Percentiles rank a stretch among this genome's conserved stretches.
phyloP scores from a whole-genome alignment of 116 monocot genomes.

The Trichopus zeylanicus region DNA sequence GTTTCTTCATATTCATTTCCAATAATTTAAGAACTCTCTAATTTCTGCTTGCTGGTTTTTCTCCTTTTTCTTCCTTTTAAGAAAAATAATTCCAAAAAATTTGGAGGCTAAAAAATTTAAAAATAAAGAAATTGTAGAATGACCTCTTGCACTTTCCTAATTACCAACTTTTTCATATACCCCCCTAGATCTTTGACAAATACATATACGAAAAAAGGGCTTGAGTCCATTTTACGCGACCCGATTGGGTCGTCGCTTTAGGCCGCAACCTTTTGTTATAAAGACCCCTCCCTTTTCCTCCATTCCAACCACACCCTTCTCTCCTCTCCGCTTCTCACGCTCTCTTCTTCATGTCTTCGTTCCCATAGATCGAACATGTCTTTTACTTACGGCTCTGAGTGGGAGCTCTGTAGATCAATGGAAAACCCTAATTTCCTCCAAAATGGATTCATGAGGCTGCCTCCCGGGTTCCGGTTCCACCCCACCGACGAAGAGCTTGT shows the following conservation, averaged over 20 bases:
- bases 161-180: too few relatives aligned
- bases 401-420: constrained; percentile 3
- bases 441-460: constrained; percentile 18
- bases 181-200: constrained; percentile 4
- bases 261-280: constrained; percentile 18
- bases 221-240: constrained; percentile 42
- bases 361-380: too few relatives aligned
- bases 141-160: too few relatives aligned
- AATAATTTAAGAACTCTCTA: too few relatives aligned
- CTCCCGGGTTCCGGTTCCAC: constrained; percentile 56
- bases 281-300: constrained; percentile 4
- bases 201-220: constrained; percentile 20
- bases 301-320: not conserved
- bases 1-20: too few relatives aligned
- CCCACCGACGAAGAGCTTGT: constrained; percentile 67
- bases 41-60: too few relatives aligned
- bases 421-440: constrained; percentile 8
- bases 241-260: constrained; percentile 5
- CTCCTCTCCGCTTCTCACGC: not conserved
- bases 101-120: too few relatives aligned
- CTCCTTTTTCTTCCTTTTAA: too few relatives aligned
- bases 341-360: not conserved
- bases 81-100: too few relatives aligned
- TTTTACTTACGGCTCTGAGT: too few relatives aligned
- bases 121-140: too few relatives aligned